Conservation (phyloP, 2,329 filamentous ascomycete genomes). For the Calycina herbarum region DNA sequence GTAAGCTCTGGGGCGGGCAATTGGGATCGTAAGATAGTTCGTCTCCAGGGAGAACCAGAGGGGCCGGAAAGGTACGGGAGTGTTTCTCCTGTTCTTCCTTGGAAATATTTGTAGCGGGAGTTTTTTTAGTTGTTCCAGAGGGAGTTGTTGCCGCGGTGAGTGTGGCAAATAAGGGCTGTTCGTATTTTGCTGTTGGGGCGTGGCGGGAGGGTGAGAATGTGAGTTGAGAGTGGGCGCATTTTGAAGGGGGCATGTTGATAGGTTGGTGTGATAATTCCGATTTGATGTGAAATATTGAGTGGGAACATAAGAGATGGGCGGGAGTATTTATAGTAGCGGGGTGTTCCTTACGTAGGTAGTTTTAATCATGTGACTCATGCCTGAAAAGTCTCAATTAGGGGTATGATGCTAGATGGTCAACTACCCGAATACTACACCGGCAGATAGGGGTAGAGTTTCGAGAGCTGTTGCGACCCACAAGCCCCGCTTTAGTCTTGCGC, state of each 20-base stretch:
- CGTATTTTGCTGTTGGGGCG: conserved; percentile 13
- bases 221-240: conserved; percentile 15
- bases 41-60: conserved; percentile 30
- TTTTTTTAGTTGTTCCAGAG: conserved; percentile 1
- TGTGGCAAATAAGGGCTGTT: conserved; percentile 11
- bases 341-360: neutral
- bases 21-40: conserved; percentile 28
- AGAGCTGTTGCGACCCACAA: too few species aligned
- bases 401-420: neutral
- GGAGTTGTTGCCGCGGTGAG: conserved; percentile 17
- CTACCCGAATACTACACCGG: too few species aligned
- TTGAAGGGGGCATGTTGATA: conserved; percentile 10
- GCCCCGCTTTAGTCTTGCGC: too few species aligned
- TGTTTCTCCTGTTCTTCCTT: neutral
- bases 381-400: neutral
- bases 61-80: conserved; percentile 26
- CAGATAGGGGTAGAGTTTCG: neutral
- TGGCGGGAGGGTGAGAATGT: conserved; percentile 14
- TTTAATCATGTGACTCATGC: neutral
- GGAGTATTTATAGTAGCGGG: neutral
- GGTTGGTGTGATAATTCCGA: neutral
- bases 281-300: neutral
- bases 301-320: neutral
- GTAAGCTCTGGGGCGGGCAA: conserved; percentile 27
- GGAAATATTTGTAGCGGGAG: neutral